A percentile compares a stretch with the other conserved stretches of the same genome.
Conservation (phyloP, 345 rosid species). For the Lumnitzera littorea region DNA sequence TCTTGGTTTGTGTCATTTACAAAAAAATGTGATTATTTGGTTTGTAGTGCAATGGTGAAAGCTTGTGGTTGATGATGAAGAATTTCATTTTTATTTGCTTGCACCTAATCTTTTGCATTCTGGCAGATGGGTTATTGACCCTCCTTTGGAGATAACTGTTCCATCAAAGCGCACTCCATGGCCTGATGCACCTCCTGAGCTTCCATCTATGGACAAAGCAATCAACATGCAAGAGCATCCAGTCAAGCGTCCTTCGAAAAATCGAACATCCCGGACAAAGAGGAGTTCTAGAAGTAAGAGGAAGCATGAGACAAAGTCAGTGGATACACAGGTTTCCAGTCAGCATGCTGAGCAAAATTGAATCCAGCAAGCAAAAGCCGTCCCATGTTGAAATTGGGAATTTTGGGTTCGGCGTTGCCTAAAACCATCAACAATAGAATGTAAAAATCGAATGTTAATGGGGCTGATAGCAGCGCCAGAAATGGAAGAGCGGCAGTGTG, state of each 20-base stretch:
- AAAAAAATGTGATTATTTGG: neutral
- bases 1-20: neutral
- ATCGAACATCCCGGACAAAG: constrained; percentile 48
- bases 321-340: constrained; percentile 32
- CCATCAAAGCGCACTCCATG: constrained; percentile 86
- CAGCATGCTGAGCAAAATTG: constrained; percentile 46
- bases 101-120: too few relatives aligned
- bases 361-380: constrained; percentile 10
- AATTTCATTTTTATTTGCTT: neutral
- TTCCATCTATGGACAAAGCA: constrained; percentile 38
- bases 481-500: too few relatives aligned
- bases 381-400: constrained; percentile 9
- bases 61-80: neutral
- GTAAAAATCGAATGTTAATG: constrained; percentile 1
- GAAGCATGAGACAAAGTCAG: constrained; percentile 54
- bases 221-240: constrained; percentile 30
- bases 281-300: constrained; percentile 61
- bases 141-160: constrained; percentile 79
- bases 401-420: neutral
- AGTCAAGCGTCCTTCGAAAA: constrained; percentile 48
- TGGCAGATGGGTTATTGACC: constrained; percentile 86
- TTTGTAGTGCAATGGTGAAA: neutral
- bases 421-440: neutral
- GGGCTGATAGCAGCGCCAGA: too few relatives aligned
- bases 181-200: constrained; percentile 95